Evolutionary conservation across 331 rosid genomes (phyloP).

Genomic region (Rosa hybrid): DNA sequence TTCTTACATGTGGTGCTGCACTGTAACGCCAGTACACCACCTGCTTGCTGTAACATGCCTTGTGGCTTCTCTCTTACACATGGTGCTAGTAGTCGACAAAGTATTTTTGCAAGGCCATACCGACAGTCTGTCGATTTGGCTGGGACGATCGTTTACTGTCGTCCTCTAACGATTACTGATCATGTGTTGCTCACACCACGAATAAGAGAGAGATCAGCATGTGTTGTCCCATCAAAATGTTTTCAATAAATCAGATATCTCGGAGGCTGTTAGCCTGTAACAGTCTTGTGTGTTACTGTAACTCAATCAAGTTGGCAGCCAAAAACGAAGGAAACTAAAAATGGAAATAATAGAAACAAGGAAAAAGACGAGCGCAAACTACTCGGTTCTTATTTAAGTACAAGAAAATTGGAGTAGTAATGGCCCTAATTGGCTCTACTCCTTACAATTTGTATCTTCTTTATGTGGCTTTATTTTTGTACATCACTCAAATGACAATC

Average conservation of each 20-base stretch:
- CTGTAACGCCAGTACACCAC: neutral
- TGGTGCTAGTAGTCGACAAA: neutral
- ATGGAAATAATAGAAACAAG: neutral
- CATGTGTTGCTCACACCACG: neutral
- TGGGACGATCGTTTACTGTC: no score
- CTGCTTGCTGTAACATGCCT: neutral
- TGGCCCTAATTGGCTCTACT: neutral
- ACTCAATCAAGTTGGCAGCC: neutral
- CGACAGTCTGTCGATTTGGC: neutral
- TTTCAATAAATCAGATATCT: neutral
- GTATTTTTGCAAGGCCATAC: neutral
- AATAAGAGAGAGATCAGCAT: neutral
- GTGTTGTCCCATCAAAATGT: neutral
- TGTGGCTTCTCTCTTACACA: neutral
- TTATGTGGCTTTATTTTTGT: constrained; percentile 12
- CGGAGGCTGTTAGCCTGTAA: neutral
- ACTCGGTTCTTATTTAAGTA: neutral
- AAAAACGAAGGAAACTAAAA: neutral
- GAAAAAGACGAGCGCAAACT: no score
- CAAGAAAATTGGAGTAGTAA: constrained; percentile 11
- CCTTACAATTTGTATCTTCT: constrained; percentile 5
- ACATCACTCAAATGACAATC: neutral
- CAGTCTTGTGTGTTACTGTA: no score
- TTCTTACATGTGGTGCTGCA: neutral
- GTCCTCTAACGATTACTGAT: neutral